Conservation (phyloP, 176 grass and related monocot species). For the Panicum miliaceum region DNA sequence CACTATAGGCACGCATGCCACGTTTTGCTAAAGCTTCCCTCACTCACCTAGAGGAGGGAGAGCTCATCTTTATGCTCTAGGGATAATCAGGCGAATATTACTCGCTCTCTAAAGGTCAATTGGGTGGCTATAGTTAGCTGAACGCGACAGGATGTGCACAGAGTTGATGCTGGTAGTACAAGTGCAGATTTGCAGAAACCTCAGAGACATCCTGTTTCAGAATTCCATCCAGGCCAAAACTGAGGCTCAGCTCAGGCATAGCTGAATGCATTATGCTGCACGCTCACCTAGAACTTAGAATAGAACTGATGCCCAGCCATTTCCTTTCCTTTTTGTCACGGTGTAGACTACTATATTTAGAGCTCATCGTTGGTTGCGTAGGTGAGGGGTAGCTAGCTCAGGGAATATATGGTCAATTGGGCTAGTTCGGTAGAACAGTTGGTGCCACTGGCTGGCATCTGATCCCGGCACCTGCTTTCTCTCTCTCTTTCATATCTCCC, state of each 20-base stretch:
- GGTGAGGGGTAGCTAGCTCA: not conserved
- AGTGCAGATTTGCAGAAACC: not conserved
- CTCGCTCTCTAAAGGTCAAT: not conserved
- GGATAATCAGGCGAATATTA: not conserved
- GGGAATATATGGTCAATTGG: slow-evolving; percentile 42
- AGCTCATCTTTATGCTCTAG: not conserved
- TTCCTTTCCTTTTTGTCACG: not conserved
- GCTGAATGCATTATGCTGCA: not conserved
- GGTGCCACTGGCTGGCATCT: slow-evolving; percentile 27
- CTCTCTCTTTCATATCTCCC: not conserved
- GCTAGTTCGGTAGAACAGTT: not conserved
- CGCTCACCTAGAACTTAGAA: not conserved
- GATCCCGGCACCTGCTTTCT: slow-evolving; percentile 4
- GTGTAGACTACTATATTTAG: not conserved
- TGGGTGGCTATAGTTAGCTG: slow-evolving; percentile 9
- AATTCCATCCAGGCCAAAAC: not conserved
- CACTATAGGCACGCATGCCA: not conserved
- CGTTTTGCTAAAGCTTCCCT: not conserved
- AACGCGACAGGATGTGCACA: not conserved
- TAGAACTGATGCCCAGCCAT: not conserved
- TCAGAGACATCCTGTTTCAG: not conserved
- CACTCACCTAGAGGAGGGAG: not conserved
- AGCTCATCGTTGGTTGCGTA: slow-evolving; percentile 2
- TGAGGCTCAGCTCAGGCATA: not conserved
- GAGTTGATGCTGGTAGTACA: not conserved